Evolutionary conservation across 2,329 filamentous ascomycete species (phyloP), one percentile per base, ranked within the genome.

Genomic region (Stagonosporopsis tanaceti): DNA sequence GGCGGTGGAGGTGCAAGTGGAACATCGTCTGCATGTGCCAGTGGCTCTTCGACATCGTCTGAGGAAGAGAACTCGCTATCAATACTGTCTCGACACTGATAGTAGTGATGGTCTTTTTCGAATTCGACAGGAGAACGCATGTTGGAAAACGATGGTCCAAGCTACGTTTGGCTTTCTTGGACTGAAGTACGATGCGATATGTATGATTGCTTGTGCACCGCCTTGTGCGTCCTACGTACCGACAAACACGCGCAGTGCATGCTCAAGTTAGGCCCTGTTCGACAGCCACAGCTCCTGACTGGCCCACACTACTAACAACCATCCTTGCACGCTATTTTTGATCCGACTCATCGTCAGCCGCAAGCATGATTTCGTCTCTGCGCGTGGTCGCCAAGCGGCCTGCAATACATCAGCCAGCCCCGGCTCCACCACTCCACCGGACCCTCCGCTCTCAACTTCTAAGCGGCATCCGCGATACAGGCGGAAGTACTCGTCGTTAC

Each of bases 81-180:
- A 39, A 65, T 63, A 28, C 64, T 67, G 50, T 66, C 65, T 25
- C 63, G 62, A 45, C 65, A 68, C 46, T 60, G 57, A 28, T 67
- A 60, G 27, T 68, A 66, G 24, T 54, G 48, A 41, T 61, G 58
- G 12, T 57, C 63, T 47, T 69, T 69, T 53, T 67, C 66, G n/a
- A 66, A 65, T 28, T 67, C 65, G 48, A 68, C 57, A 15, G 65
- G 65, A 34, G 65, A 67, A 59, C 63, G 63, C 66, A 69, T 69
- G 38, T 3, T 59, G 51, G 44, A 40, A 20, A 53, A 37, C 34
- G 30, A 53, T 45, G 45, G 53, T 20, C 34, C 17, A 46, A 53
- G 47, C 42, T 41, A 50, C 27, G 30, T 50, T 25, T 42, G 56
- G 35, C 27, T 24, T 34, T 64, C 34, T 57, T 53, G 45, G 57